Evolutionary conservation across 2,329 filamentous ascomycete species (phyloP), one percentile per base, ranked within the genome.

Genomic region (Ophiostoma pallidulum): DNA sequence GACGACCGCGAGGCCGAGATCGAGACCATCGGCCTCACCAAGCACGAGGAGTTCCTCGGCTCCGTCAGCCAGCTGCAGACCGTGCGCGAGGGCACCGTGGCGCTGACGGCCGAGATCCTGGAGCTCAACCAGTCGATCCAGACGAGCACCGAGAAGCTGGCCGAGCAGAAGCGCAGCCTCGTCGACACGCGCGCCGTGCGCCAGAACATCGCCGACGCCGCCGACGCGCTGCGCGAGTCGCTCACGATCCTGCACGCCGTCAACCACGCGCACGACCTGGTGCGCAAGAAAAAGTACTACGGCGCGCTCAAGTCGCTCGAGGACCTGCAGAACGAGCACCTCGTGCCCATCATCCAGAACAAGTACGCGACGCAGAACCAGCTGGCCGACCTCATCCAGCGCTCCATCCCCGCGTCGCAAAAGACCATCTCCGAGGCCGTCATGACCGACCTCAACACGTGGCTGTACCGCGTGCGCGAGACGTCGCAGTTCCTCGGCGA

Each of bases 401-500:
- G 88, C 57, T 97, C 91, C 1, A 91, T 97, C 28, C 92, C 92
- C 1, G 82, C 86, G 4, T 96, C 89, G 1, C 89, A 95, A 59
- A 89, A 87, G 59, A 81, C 87, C 43, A 96, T 98, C 48, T 91
- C 91, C 4, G 91, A 97, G 65, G 89, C 90, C 13, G 92, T 98
- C 56, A 97, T 97, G 88, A 85, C 80, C 2, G 92, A 98, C 65
- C 68, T 98, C 47, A 97, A 97, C 61, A 96, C 89, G 1, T 98
- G 92, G 92, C 73, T 98, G 9, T 98, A 85, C 60, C 82, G 87
- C 19, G 94, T 98, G 53, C 82, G 92, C 58, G 92, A 98, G 64
- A 94, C 89, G 16, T 96, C 92, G 1, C 91, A 96, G 57, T 96
- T 95, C 54, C 69, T 98, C 8, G 92, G 92, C 4, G 92, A 98